These are phyloP conservation scores for Saccharomyces pastorianus DNA, from an alignment of 1,139 yeast species.

Conservation along the genomic window DNA sequence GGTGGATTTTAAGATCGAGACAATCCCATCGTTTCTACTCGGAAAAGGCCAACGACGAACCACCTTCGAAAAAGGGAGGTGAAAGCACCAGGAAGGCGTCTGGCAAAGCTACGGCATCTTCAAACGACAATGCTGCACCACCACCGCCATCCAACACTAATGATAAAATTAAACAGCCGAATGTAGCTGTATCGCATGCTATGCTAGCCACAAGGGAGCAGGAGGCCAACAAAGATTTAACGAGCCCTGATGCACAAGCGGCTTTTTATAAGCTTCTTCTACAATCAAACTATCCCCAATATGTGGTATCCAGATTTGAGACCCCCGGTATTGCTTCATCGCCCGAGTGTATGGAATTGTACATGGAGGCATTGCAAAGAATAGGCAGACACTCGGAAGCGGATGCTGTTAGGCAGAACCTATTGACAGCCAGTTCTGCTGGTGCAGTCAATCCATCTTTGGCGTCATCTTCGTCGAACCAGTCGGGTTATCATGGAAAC, in stretches of 20 bases:
- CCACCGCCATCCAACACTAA: background rate
- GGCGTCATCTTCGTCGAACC: slow-evolving; percentile 20
- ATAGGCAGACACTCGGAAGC: slow-evolving; percentile 77
- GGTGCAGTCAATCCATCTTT: slow-evolving; percentile 29
- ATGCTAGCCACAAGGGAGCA: slow-evolving; percentile 67
- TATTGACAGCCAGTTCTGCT: slow-evolving; percentile 29
- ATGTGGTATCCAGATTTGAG: slow-evolving; percentile 86
- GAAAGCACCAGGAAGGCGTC: background rate
- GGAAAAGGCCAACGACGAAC: background rate
- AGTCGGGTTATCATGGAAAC: slow-evolving; percentile 18
- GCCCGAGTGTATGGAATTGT: slow-evolving; percentile 67
- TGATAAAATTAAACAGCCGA: background rate
- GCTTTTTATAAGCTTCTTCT: slow-evolving; percentile 68
- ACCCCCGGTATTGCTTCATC: slow-evolving; percentile 82
- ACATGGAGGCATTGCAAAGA: slow-evolving; percentile 69
- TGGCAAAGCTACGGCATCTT: background rate
- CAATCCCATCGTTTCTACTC: background rate
- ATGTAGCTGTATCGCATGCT: slow-evolving; percentile 22
- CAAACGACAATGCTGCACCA: background rate
- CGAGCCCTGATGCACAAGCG: slow-evolving; percentile 66
- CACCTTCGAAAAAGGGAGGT: background rate
- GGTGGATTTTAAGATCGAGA: background rate
- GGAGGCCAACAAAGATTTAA: slow-evolving; percentile 65
- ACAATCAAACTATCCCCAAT: slow-evolving; percentile 79
- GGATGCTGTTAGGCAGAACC: slow-evolving; percentile 36